Evolutionary conservation across 176 grass and related monocot species (phyloP).

Genomic region (Oryza meyeriana): DNA sequence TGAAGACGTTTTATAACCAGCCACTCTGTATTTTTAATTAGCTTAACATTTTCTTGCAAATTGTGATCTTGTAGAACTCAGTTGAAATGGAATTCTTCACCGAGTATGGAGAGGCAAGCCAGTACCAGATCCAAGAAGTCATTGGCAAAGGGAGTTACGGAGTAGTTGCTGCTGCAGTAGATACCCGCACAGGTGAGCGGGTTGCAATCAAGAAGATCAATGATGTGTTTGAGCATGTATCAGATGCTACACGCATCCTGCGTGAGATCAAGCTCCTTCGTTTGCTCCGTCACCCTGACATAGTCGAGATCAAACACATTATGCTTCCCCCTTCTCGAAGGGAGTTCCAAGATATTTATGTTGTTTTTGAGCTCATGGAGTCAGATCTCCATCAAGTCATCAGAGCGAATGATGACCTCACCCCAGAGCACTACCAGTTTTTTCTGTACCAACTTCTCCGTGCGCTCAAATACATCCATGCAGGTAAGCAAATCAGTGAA

Average conservation of each 20-base stretch:
- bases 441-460: slow-evolving; percentile 93
- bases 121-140: slow-evolving; percentile 88
- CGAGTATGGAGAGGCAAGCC: slow-evolving; percentile 78
- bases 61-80: slow-evolving; percentile 37
- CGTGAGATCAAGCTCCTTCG: slow-evolving; percentile 90
- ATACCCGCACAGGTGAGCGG: slow-evolving; percentile 71
- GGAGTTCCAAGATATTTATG: slow-evolving; percentile 85
- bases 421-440: slow-evolving; percentile 82
- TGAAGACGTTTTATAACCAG: not conserved
- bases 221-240: slow-evolving; percentile 95
- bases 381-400: slow-evolving; percentile 93
- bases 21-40: not conserved
- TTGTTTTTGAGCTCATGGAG: slow-evolving; percentile 97
- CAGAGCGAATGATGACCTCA: slow-evolving; percentile 90
- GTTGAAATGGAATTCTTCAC: slow-evolving; percentile 89
- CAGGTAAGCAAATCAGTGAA: slow-evolving; percentile 52
- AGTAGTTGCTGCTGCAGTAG: slow-evolving; percentile 80
- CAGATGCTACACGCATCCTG: slow-evolving; percentile 81
- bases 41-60: slow-evolving; percentile 23
- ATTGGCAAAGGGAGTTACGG: slow-evolving; percentile 94
- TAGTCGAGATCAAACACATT: slow-evolving; percentile 94
- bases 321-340: slow-evolving; percentile 92
- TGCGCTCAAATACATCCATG: slow-evolving; percentile 91
- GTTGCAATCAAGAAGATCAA: slow-evolving; percentile 99
- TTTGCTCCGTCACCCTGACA: slow-evolving; percentile 78